A percentile compares a stretch with the other conserved stretches of the same genome.
phyloP scores from a whole-genome alignment of 257 asterid species.

The Ajuga chamaepitys region DNA sequence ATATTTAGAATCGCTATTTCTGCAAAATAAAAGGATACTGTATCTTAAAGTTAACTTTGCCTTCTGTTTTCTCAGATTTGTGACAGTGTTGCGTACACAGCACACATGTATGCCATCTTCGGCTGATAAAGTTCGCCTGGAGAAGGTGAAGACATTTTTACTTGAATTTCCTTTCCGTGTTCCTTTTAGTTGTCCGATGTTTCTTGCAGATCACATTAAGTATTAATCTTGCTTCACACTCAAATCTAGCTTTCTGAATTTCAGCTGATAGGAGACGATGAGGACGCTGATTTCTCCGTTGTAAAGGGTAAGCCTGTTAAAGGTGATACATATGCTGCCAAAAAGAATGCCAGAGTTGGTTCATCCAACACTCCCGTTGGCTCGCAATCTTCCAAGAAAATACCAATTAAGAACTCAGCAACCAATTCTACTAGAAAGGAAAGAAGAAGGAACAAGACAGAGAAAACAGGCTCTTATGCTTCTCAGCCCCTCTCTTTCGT shows the following conservation, averaged over 20 bases:
- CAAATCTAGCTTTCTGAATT: conserved; percentile 16
- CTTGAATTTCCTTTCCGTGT: background rate
- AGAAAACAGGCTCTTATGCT: conserved; percentile 55
- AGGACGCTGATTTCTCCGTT: conserved; percentile 58
- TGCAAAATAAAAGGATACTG: background rate
- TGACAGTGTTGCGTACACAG: conserved; percentile 63
- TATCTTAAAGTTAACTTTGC: background rate
- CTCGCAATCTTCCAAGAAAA: conserved; percentile 27
- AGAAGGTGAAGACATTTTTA: conserved; percentile 76
- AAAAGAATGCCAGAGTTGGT: conserved; percentile 26
- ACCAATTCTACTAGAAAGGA: conserved; percentile 26
- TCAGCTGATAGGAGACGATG: conserved; percentile 72
- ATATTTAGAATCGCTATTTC: background rate
- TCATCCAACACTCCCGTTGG: conserved; percentile 20
- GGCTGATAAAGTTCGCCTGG: conserved; percentile 57
- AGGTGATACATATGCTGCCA: conserved; percentile 16
- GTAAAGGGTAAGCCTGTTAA: conserved; percentile 26
- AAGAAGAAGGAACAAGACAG: conserved; percentile 29
- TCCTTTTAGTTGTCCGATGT: background rate
- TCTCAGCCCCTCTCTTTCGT: conserved; percentile 79
- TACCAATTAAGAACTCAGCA: conserved; percentile 22
- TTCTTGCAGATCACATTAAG: background rate
- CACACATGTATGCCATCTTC: conserved; percentile 86
- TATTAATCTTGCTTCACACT: background rate
- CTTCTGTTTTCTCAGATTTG: conserved; percentile 53